Evolutionary conservation across 2,329 filamentous ascomycete genomes (phyloP), one percentile per base, ranked within the genome.

Genomic region (Fusarium sp.): DNA sequence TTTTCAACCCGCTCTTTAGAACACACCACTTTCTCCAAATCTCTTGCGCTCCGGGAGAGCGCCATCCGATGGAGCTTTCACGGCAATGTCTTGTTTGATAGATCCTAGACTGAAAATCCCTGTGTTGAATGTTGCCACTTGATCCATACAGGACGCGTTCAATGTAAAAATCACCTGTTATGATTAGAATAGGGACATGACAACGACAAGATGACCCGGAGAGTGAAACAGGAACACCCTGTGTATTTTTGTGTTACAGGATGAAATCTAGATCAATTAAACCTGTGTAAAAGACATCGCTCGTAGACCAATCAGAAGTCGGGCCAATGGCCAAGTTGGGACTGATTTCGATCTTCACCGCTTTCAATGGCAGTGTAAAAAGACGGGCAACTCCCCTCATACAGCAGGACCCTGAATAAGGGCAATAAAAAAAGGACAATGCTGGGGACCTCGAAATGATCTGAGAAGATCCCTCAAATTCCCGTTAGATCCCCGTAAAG

Each of bases 91-190:
- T 35, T 64, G 42, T 32, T 48, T 64, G 35, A 59, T 40, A 67
- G 62, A 72, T 73, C 53, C 53, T 57, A 50, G 64, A 44, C 63
- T 58, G 27, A 26, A 63, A 32, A 57, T 44, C 60, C 45, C 50
- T 63, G 69, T 52, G 44, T 15, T 30, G 54, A 26, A 48, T 54
- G 49, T 72, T 63, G 64, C 67, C 64, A 75, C 67, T 67, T 52
- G 42, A 44, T 66, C 73, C 65, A 74, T 71, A 65, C 60, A 69
- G 54, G 66, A 66, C 33, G 63, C 61, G 37, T 55, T 60, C 38
- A 71, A 71, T 70, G 71, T 75, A 70, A 76, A 50, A 64, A 67
- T 76, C 69, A 71, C 61, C 64, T 73, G 74, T 76, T 70, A 49
- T 64, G 65, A 73, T 44, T 35, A 42, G 58, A 38, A 38, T 42